Base-by-base conservation (phyloP, 768 basidiomycete species). In the Nidula microcarpa region DNA sequence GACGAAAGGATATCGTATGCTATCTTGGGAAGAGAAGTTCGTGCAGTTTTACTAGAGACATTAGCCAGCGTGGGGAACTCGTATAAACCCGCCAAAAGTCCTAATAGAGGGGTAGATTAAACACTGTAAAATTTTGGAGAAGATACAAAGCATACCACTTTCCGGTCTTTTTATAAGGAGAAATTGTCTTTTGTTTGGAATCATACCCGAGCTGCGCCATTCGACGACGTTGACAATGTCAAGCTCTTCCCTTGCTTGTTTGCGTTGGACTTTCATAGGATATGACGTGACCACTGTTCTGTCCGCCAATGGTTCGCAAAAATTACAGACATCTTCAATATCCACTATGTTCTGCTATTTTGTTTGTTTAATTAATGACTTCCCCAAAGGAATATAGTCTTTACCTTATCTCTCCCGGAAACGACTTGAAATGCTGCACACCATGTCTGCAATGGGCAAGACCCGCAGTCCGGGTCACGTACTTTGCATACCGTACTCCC, bases 401-500 rank as follows among this genome's bases (percentile, higher is more conserved):
- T 43, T 30, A 59, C 8, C 9, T 9, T 39, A 8, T 39, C n/a
- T n/a, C 9, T 39, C 37, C 37, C 37, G n/a, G 8, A 39, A 9
- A 39, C 37, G n/a, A 39, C 37, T 39, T 39, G 37, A 39, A 39
- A 87, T 1, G 89, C 94, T 14, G 74, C 68, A 62, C 95, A 98
- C 72, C 81, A 80, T 17, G 71, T 55, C 46, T 68, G 78, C 43
- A 98, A 59, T 16, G 94, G 91, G 68, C 95, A 98, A 14, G 70
- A 61, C 14, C 60, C 69, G 61, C 95, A 98, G 16, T 72, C 68
- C 8, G 95, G 95, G 56, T 89, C 82, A 55, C 83, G 85, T 41
- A 90, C 86, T 67, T 88, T 94, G 73, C 95, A 98, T 2, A 97
- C 81, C 3, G 93, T 96, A 65, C 90, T 91, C 47, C 95, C 95